Conservation (phyloP, 371 early-diverging fungal species). For the Mucor mucedo region DNA sequence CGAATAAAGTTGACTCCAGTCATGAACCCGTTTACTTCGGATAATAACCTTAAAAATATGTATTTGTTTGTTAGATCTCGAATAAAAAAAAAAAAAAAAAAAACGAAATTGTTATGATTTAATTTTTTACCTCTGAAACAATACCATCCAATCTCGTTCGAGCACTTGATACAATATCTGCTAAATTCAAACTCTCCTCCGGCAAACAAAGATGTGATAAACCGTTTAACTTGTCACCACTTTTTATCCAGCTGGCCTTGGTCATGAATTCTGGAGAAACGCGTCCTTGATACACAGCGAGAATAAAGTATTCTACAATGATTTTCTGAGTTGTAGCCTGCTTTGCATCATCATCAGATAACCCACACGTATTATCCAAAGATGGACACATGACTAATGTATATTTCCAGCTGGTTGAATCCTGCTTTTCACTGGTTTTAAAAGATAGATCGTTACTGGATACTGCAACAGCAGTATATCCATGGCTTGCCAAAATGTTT, state of each 20-base stretch:
- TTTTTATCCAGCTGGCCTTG: constrained; percentile 14
- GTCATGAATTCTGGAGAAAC: constrained; percentile 26
- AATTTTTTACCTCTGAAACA: constrained; percentile 38
- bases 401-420: constrained; percentile 35
- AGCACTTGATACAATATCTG: constrained; percentile 39
- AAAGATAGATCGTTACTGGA: constrained; percentile 41
- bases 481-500: constrained; percentile 21
- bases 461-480: constrained; percentile 33
- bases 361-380: neutral
- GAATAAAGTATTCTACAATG: constrained; percentile 44
- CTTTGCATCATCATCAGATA: neutral
- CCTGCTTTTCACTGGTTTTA: neutral
- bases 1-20: constrained; percentile 43
- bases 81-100: neutral
- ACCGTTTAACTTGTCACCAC: neutral
- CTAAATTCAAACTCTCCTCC: constrained; percentile 34
- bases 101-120: neutral
- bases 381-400: constrained; percentile 40
- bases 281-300: constrained; percentile 38
- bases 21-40: constrained; percentile 32
- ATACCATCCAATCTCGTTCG: constrained; percentile 39
- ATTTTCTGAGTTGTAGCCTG: neutral
- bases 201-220: constrained; percentile 20
- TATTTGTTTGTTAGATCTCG: no score
- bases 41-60: constrained; percentile 33